A percentile compares a stretch with the other conserved stretches of the same genome.
Conservation (phyloP, 2,329 filamentous ascomycete genomes). For the Alternaria postmessia region DNA sequence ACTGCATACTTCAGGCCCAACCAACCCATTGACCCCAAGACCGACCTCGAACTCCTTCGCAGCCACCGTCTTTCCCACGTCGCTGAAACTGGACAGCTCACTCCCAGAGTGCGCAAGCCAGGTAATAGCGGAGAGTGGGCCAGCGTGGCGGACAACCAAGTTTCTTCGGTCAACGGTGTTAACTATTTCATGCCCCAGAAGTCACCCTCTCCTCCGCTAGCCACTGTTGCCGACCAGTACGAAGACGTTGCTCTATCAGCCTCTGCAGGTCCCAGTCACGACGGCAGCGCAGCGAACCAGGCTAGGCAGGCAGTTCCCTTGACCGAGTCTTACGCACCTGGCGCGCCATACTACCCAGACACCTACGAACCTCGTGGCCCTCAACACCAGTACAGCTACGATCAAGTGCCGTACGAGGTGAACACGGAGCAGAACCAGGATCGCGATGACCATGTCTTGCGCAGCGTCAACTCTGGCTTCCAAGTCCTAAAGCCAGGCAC, state of each 20-base stretch:
- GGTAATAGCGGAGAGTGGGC: constrained; percentile 51
- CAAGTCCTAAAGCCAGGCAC: constrained; percentile 52
- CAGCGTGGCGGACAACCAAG: constrained; percentile 44
- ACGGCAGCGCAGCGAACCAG: constrained; percentile 35
- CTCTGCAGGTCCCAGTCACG: constrained; percentile 29
- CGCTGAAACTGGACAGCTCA: constrained; percentile 60
- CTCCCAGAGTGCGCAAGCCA: constrained; percentile 50
- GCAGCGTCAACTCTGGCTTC: constrained; percentile 55
- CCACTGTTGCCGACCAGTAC: constrained; percentile 23
- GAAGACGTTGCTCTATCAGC: constrained; percentile 20
- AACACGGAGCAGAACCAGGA: constrained; percentile 40
- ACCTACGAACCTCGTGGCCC: constrained; percentile 50
- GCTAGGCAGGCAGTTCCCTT: constrained; percentile 45
- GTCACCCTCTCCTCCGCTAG: constrained; percentile 46
- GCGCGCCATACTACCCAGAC: constrained; percentile 43
- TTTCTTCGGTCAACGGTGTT: constrained; percentile 45
- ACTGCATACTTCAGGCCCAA: constrained; percentile 44
- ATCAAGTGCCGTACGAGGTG: constrained; percentile 42
- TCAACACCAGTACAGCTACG: constrained; percentile 47
- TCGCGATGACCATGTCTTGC: constrained; percentile 47
- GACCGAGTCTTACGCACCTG: constrained; percentile 49
- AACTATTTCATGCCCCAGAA: constrained; percentile 51
- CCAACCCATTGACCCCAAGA: constrained; percentile 44
- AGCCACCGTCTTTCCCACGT: constrained; percentile 59
- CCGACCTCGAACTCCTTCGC: constrained; percentile 53